These are phyloP conservation scores for Cercospora sp. DNA, from an alignment of 2,329 filamentous ascomycete species.

Conservation along the genomic window DNA sequence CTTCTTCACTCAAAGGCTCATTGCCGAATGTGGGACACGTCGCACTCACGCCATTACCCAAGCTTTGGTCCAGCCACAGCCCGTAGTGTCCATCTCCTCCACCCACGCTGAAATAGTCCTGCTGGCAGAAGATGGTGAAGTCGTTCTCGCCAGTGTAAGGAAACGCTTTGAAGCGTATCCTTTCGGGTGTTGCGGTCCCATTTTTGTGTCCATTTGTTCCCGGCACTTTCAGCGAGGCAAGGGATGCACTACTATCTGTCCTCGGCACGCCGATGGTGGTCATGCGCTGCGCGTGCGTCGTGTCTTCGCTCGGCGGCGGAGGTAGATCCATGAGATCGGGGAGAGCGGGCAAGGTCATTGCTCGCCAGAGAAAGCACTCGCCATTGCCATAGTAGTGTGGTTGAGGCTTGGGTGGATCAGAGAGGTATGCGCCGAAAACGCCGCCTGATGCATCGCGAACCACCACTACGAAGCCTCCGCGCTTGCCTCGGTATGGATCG, in stretches of 20 bases:
- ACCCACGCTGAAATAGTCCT: conserved; percentile 79
- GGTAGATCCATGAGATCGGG: conserved; percentile 59
- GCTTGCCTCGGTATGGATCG: conserved; percentile 62
- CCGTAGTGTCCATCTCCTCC: conserved; percentile 87
- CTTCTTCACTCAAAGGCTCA: conserved; percentile 88
- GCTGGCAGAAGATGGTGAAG: conserved; percentile 92
- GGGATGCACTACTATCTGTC: conserved; percentile 32
- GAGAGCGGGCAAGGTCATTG: conserved; percentile 62
- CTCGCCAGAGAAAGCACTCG: conserved; percentile 91
- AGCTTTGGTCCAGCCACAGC: conserved; percentile 84
- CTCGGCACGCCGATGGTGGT: conserved; percentile 54
- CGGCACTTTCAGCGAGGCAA: conserved; percentile 32
- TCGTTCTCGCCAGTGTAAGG: conserved; percentile 95
- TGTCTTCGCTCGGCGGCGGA: conserved; percentile 68
- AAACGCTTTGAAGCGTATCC: conserved; percentile 94
- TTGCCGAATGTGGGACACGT: conserved; percentile 92
- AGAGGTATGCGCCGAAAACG: conserved; percentile 91
- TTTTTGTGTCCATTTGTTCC: conserved; percentile 28
- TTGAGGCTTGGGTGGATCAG: conserved; percentile 77
- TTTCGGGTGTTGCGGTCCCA: conserved; percentile 60
- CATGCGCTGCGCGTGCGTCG: conserved; percentile 60
- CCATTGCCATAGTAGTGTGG: conserved; percentile 92
- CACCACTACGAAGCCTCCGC: conserved; percentile 87
- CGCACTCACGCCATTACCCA: conserved; percentile 81
- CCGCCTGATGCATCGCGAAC: conserved; percentile 75